Base-by-base conservation (phyloP, 75 land plant species). In the Sequoia sempervirens region DNA sequence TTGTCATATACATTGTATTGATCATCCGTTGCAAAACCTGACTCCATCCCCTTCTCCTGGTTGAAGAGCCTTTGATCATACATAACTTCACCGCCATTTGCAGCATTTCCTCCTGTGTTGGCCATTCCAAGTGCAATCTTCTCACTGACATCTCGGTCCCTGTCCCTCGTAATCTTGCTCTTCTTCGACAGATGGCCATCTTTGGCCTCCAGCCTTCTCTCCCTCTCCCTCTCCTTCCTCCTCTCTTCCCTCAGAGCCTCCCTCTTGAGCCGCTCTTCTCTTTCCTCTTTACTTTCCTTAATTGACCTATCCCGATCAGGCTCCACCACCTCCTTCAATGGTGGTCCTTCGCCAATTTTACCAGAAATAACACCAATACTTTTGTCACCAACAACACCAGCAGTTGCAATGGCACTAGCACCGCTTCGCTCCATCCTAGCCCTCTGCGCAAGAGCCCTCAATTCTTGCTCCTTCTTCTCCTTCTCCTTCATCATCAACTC, bases 71-170 rank as follows among this genome's bases (percentile, higher is more conserved):
- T 92, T 86, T 93, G 95, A 70, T 96, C 98, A 84, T 96, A 97
- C 88, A 89, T 92, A 79, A 95, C 94, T 68, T 97, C 96, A 13
- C 94, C 98, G 9, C 87, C 82, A 72, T 86, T 87, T 18, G 89
- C 93, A 14, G 23, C 47, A 34, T 72, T 82, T 38, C 84, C 84
- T 18, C 90, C 92, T 76, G 90, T 84, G 69, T 91, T 92, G n/a
- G 97, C 97, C 99, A 96, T 95, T 17, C 99, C 99, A 79, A 97
- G 94, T 41, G 98, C 98, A 89, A 97, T 89, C 81, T 96, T 95
- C 91, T 97, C 99, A 87, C 98, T 96, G 56, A 97, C 88, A 81
- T 97, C 99, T 84, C 98, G 91, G 64, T 97, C 99, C 80, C 95
- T 92, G 80, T 97, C 99, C 80, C 99, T 91, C 0, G 96, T 97